Conservation (phyloP, 2,329 filamentous ascomycete genomes). For the Aspergillus vadensis region DNA sequence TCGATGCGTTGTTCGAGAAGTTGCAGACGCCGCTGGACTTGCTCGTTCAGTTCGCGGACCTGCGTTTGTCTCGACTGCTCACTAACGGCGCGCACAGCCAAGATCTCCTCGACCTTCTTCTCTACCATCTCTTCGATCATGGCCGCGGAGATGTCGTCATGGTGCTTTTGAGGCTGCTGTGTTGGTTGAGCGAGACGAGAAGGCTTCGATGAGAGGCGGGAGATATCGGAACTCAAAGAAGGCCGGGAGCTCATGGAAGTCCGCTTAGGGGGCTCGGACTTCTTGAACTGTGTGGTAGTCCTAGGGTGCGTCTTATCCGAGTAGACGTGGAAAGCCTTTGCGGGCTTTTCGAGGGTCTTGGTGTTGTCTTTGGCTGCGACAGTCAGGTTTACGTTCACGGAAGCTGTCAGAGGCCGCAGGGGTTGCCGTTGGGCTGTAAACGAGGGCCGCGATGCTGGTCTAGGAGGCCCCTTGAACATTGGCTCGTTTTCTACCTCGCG, state of each 20-base stretch:
- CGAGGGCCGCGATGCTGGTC: slow-evolving; percentile 48
- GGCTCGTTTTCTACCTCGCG: slow-evolving; percentile 95
- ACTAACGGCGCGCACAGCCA: slow-evolving; percentile 71
- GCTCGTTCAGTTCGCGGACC: slow-evolving; percentile 66
- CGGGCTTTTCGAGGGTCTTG: slow-evolving; percentile 67
- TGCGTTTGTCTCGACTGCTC: slow-evolving; percentile 52
- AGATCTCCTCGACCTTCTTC: slow-evolving; percentile 84
- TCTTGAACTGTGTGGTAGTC: slow-evolving; percentile 42
- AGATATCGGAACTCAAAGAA: slow-evolving; percentile 40
- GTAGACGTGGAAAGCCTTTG: slow-evolving; percentile 85
- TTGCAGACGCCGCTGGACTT: slow-evolving; percentile 78
- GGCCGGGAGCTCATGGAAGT: slow-evolving; percentile 37
- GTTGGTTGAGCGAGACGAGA: slow-evolving; percentile 35
- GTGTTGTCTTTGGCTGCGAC: slow-evolving; percentile 54
- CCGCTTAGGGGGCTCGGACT: slow-evolving; percentile 49
- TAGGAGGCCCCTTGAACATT: slow-evolving; percentile 75
- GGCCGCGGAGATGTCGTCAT: slow-evolving; percentile 64
- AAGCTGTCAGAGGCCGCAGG: slow-evolving; percentile 72
- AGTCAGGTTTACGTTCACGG: slow-evolving; percentile 70
- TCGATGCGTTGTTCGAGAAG: slow-evolving; percentile 85
- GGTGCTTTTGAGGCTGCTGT: slow-evolving; percentile 36
- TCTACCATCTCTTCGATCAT: slow-evolving; percentile 91
- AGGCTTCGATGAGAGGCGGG: slow-evolving; percentile 53
- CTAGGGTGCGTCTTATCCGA: slow-evolving; percentile 64
- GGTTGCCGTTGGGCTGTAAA: slow-evolving; percentile 67